These are phyloP conservation scores for Fusarium algeriense DNA, from an alignment of 2,329 filamentous ascomycete genomes.

Conservation along the genomic window DNA sequence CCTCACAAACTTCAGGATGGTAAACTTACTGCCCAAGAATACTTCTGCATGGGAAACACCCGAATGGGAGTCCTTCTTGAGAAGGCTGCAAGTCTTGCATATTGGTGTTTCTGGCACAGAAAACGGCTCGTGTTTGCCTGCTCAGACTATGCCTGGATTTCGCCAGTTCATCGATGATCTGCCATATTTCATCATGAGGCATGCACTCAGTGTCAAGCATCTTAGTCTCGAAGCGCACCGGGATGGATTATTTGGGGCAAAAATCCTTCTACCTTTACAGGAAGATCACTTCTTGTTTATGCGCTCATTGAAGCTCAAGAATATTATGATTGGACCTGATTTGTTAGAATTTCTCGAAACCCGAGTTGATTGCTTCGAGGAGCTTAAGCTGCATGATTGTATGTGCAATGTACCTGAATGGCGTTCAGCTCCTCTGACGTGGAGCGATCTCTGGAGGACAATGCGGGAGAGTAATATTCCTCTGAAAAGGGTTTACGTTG, in stretches of 20 bases:
- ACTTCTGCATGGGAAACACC: not conserved
- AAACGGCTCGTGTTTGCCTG: not conserved
- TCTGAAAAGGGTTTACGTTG: not conserved
- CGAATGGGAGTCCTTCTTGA: not conserved
- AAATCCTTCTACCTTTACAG: not conserved
- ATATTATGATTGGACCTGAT: not conserved
- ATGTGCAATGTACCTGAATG: not conserved
- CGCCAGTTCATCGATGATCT: not conserved
- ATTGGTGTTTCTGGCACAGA: not conserved
- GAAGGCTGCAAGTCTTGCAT: not conserved
- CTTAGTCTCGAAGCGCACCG: not conserved
- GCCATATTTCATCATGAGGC: accelerated
- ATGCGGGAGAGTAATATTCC: accelerated
- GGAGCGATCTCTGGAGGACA: not conserved
- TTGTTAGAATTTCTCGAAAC: not conserved
- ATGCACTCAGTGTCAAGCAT: not conserved
- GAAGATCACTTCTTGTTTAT: not conserved
- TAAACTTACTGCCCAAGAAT: not conserved
- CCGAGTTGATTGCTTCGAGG: not conserved
- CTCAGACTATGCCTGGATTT: not conserved
- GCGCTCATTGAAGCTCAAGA: not conserved
- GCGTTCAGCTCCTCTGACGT: not conserved
- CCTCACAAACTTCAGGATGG: not conserved
- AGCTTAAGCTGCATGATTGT: conserved; percentile 3
- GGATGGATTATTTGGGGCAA: not conserved